Conservation (phyloP, 2,329 filamentous ascomycete species). For the Hyphodiscus sp. region DNA sequence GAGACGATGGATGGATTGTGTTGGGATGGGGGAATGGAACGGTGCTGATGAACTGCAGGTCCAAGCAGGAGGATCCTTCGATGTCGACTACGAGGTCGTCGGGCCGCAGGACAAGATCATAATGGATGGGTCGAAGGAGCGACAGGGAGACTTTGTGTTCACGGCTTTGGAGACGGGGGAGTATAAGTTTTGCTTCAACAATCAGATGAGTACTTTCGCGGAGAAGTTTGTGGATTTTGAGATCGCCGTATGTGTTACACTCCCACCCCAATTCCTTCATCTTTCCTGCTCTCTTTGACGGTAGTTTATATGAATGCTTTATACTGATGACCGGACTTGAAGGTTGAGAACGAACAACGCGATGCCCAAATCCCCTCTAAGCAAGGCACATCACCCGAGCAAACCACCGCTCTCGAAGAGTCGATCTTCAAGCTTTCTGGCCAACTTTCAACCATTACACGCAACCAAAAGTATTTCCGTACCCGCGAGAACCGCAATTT, state of each 20-base stretch:
- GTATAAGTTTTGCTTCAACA: slow-evolving; percentile 97
- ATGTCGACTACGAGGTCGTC: slow-evolving; percentile 86
- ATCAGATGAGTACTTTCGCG: slow-evolving; percentile 95
- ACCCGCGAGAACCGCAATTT: slow-evolving; percentile 99
- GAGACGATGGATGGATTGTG: background rate
- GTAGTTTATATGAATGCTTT: background rate
- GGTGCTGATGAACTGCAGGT: slow-evolving; percentile 49
- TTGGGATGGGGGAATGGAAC: background rate
- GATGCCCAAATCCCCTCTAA: slow-evolving; percentile 73
- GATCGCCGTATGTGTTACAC: slow-evolving; percentile 63
- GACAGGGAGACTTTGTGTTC: slow-evolving; percentile 97
- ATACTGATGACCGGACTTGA: slow-evolving; percentile 7
- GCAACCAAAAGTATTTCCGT: slow-evolving; percentile 99
- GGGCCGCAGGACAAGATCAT: slow-evolving; percentile 77
- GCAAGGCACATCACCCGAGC: slow-evolving; percentile 81
- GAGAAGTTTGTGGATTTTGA: slow-evolving; percentile 99
- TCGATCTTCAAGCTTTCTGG: slow-evolving; percentile 92
- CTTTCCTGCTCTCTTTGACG: background rate
- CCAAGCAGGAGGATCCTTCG: slow-evolving; percentile 96
- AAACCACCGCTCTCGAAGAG: slow-evolving; percentile 84
- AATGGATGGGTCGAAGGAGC: slow-evolving; percentile 80
- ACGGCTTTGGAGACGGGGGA: slow-evolving; percentile 83
- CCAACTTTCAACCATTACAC: slow-evolving; percentile 86
- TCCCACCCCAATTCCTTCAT: slow-evolving; percentile 1
- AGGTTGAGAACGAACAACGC: slow-evolving; percentile 88